Evolutionary conservation across 805 yeast genomes (phyloP).

Genomic region (Metschnikowia dekortorum): DNA sequence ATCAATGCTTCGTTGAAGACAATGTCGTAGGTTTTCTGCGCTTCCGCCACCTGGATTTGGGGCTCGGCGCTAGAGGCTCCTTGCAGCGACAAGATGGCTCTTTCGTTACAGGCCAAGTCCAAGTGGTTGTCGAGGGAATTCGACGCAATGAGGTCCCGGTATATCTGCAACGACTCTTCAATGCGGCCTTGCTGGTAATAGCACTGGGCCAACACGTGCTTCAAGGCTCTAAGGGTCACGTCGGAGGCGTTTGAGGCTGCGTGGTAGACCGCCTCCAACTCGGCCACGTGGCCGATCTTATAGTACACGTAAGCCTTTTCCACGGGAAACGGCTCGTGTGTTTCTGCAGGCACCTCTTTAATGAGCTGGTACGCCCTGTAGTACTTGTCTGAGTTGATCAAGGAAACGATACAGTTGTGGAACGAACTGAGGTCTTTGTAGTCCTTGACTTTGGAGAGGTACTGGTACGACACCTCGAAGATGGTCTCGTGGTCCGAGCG

Average conservation of each 20-base stretch:
- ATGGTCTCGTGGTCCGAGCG: conserved; percentile 32
- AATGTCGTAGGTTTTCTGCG: conserved; percentile 48
- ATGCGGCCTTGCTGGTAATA: conserved; percentile 46
- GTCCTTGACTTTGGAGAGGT: conserved; percentile 34
- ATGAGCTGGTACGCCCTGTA: conserved; percentile 44
- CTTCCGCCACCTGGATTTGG: conserved; percentile 8
- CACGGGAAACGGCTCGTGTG: conserved; percentile 34
- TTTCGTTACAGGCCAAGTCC: conserved; percentile 61
- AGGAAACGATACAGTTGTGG: conserved; percentile 47
- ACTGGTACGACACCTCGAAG: conserved; percentile 38
- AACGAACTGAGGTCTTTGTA: conserved; percentile 35
- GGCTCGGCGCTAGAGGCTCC: conserved; percentile 10
- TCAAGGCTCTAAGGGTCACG: conserved; percentile 31
- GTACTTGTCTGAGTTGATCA: conserved; percentile 58
- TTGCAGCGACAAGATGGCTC: conserved; percentile 59
- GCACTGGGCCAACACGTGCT: conserved; percentile 52
- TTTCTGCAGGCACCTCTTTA: conserved; percentile 33
- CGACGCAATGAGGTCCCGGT: conserved; percentile 34
- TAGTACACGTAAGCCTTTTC: conserved; percentile 60
- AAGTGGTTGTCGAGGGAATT: conserved; percentile 40
- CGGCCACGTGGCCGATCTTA: conserved; percentile 45
- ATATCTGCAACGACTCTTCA: conserved; percentile 41
- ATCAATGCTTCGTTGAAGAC: conserved; percentile 57
- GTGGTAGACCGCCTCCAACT: conserved; percentile 16
- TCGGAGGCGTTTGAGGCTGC: conserved; percentile 6